phyloP scores from a whole-genome alignment of 2,329 filamentous ascomycete genomes.

The Aureobasidium sp. region DNA sequence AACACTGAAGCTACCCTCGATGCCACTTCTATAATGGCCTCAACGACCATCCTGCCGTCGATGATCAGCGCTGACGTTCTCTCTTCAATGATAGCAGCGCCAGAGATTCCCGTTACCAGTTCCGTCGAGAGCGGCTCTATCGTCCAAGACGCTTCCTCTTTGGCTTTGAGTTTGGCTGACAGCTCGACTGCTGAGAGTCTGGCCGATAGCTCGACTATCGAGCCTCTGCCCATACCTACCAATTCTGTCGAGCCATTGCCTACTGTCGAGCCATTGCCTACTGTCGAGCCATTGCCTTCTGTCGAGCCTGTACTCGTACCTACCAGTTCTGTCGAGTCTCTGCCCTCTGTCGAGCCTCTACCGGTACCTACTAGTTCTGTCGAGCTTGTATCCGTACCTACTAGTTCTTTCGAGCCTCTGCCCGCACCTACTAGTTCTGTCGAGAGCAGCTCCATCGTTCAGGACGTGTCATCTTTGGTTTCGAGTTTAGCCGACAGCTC shows the following conservation, averaged over 20 bases:
- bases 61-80: background rate
- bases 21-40: background rate
- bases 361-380: no score
- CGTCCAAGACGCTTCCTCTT: background rate
- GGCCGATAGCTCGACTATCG: background rate
- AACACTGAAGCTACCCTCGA: background rate
- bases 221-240: background rate
- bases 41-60: background rate
- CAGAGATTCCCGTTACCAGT: background rate
- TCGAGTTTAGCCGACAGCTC: no score
- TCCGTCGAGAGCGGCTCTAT: background rate
- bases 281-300: no score
- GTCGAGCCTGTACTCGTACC: no score
- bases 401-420: no score
- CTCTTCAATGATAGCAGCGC: background rate
- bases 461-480: no score
- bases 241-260: no score
- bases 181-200: background rate
- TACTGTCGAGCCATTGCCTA: no score
- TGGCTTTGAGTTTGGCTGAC: background rate
- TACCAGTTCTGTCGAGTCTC: no score
- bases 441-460: background rate
- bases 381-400: no score
- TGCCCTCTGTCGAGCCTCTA: no score
- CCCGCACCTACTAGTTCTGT: background rate